A percentile compares a stretch with the other conserved stretches of the same genome.
These are phyloP conservation scores for Hamamelis virginiana DNA, from an alignment of 164 flowering plant genomes.

Conservation along the genomic window DNA sequence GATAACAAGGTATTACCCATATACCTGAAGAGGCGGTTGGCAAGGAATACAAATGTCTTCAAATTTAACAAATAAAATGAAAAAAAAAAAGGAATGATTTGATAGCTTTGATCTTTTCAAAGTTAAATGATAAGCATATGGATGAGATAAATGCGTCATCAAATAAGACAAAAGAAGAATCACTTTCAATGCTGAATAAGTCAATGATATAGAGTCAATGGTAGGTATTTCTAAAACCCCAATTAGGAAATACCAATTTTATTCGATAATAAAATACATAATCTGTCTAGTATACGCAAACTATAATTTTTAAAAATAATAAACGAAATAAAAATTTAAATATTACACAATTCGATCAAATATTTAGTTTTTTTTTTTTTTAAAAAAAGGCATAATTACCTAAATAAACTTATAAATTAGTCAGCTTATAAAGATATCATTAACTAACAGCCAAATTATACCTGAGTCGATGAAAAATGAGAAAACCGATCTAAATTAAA, in stretches of 20 bases:
- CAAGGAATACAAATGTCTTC: no score
- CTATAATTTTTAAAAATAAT: neutral
- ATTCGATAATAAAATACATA: no score
- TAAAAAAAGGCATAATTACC: no score
- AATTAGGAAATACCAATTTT: neutral
- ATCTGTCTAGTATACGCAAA: neutral
- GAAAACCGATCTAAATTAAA: neutral
- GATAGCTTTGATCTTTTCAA: no score
- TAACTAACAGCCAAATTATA: neutral
- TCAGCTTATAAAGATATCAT: neutral
- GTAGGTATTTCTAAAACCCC: neutral
- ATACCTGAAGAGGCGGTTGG: no score
- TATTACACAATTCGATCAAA: no score
- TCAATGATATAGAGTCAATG: neutral
- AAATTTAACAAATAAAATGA: no score
- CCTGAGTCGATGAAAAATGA: neutral
- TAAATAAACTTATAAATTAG: neutral
- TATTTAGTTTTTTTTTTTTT: no score
- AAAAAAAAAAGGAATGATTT: no score
- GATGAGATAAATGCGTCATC: neutral
- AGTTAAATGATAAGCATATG: neutral
- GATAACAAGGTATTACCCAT: no score
- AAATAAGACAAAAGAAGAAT: neutral
- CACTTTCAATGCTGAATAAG: neutral
- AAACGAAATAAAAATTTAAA: neutral